Conservation (phyloP, 2,329 filamentous ascomycete genomes). For the Sclerotinia subarctica region DNA sequence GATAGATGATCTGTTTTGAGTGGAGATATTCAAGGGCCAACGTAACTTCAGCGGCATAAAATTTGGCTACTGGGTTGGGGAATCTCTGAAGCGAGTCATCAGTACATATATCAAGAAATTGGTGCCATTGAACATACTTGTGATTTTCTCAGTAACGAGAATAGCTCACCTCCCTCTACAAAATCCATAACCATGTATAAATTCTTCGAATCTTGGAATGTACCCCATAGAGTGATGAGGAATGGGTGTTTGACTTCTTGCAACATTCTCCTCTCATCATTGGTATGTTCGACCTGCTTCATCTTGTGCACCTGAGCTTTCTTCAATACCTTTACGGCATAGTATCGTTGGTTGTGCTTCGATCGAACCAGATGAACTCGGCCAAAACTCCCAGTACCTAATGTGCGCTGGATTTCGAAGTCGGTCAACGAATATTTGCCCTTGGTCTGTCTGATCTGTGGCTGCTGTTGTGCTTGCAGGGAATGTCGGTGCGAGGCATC, state of each 20-base stretch:
- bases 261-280: constrained; percentile 94
- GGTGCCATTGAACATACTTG: constrained; percentile 50
- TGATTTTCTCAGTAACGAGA: constrained; percentile 91
- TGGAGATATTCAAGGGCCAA: constrained; percentile 94
- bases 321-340: constrained; percentile 97
- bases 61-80: constrained; percentile 97
- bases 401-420: constrained; percentile 84
- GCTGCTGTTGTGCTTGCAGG: constrained; percentile 24
- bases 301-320: constrained; percentile 99
- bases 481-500: constrained; percentile 20
- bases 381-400: constrained; percentile 96
- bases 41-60: constrained; percentile 97
- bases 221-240: constrained; percentile 96
- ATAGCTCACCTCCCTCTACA: constrained; percentile 95
- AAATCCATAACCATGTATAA: constrained; percentile 99
- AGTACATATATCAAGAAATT: constrained; percentile 18
- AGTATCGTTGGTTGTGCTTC: constrained; percentile 96
- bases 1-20: constrained; percentile 93
- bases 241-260: constrained; percentile 97
- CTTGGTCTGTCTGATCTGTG: constrained; percentile 68
- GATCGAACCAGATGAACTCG: constrained; percentile 95
- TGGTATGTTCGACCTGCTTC: constrained; percentile 99
- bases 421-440: constrained; percentile 94
- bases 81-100: constrained; percentile 64
- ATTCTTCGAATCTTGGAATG: constrained; percentile 92